phyloP scores from a whole-genome alignment of 345 rosid species.

The Eucalyptus pauciflora region DNA sequence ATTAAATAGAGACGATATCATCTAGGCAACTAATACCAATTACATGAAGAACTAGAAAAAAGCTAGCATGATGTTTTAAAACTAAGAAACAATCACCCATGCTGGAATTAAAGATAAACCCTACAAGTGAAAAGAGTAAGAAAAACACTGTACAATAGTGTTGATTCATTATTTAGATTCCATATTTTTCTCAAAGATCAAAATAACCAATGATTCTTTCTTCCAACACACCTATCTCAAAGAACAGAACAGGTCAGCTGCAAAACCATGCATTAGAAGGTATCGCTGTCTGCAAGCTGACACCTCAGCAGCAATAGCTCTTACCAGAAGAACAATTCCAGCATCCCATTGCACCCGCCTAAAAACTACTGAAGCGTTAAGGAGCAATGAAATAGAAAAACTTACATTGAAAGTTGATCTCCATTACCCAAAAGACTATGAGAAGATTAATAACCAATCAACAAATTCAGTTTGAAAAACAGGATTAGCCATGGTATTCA shows the following conservation, averaged over 20 bases:
- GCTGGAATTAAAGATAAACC: neutral
- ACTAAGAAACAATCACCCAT: neutral
- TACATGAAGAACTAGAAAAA: neutral
- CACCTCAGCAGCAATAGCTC: slow-evolving; percentile 7
- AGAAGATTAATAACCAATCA: neutral
- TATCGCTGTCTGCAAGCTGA: slow-evolving; percentile 1
- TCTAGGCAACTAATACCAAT: neutral
- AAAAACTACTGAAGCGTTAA: neutral
- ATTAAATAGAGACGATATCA: neutral
- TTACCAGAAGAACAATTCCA: slow-evolving; percentile 6
- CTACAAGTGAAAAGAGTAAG: neutral
- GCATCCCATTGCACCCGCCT: neutral
- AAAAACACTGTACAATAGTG: neutral
- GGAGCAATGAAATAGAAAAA: neutral
- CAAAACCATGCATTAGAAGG: slow-evolving; percentile 4
- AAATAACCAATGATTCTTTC: neutral
- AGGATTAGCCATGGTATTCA: neutral
- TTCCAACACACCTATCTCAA: neutral
- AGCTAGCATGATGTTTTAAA: neutral
- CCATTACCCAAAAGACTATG: neutral
- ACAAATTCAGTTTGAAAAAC: neutral
- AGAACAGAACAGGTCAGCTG: neutral
- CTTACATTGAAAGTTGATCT: neutral
- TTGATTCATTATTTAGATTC: neutral
- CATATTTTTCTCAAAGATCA: neutral